Evolutionary conservation across 2,329 filamentous ascomycete species (phyloP).

Genomic region (Sclerotinia subarctica): DNA sequence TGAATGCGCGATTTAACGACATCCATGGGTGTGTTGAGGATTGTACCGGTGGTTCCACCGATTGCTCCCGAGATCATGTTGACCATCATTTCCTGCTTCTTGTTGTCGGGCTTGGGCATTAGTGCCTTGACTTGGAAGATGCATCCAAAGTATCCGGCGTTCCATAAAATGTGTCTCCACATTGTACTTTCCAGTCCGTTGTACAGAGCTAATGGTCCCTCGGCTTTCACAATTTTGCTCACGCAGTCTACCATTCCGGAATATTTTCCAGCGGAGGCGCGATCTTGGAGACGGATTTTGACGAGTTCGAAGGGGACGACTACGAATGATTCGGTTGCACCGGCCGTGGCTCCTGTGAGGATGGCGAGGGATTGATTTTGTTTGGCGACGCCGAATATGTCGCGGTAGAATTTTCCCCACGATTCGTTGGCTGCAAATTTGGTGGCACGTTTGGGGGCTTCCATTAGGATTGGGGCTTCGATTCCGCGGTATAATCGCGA

Average conservation of each 20-base stretch:
- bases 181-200: conserved; percentile 95
- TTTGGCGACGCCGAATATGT: conserved; percentile 76
- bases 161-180: conserved; percentile 95
- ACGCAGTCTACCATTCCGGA: conserved; percentile 78
- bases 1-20: conserved; percentile 98
- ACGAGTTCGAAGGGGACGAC: conserved; percentile 97
- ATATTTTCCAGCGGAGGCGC: conserved; percentile 86
- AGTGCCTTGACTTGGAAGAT: conserved; percentile 94
- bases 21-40: conserved; percentile 93
- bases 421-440: conserved; percentile 99
- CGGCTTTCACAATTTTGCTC: conserved; percentile 74
- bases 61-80: conserved; percentile 83
- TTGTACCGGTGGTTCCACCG: conserved; percentile 86
- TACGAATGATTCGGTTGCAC: conserved; percentile 93
- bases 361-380: conserved; percentile 91
- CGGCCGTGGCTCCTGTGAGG: conserved; percentile 89
- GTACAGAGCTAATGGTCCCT: conserved; percentile 86
- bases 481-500: conserved; percentile 91
- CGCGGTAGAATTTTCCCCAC: conserved; percentile 94
- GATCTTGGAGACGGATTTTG: conserved; percentile 97
- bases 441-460: conserved; percentile 92
- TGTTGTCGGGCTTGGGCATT: conserved; percentile 76
- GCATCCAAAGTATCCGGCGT: conserved; percentile 94
- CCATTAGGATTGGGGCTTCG: conserved; percentile 93
- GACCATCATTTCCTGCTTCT: conserved; percentile 77